Evolutionary conservation across 345 rosid species (phyloP).

Genomic region (Eucalyptus regnans): DNA sequence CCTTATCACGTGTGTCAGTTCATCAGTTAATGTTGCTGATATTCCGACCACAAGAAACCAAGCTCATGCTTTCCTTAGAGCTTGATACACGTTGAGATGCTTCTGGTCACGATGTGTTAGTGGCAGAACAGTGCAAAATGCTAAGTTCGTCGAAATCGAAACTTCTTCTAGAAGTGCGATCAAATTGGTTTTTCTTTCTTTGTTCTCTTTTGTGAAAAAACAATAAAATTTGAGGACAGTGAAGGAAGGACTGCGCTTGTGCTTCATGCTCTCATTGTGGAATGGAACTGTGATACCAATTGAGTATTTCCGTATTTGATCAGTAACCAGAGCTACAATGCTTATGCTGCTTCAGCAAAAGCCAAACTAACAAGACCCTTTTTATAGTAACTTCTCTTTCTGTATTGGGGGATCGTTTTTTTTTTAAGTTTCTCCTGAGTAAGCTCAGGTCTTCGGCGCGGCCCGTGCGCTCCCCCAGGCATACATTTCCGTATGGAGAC

Average conservation of each 20-base stretch:
- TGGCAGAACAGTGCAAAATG: neutral
- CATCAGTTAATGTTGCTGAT: neutral
- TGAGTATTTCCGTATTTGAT: neutral
- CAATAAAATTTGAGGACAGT: neutral
- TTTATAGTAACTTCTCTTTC: neutral
- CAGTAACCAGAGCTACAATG: neutral
- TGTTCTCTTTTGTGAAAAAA: neutral
- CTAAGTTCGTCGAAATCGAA: neutral
- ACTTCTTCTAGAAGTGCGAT: neutral
- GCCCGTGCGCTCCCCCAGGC: constrained; percentile 45
- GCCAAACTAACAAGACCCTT: neutral
- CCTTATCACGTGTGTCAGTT: neutral
- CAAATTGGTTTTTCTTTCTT: neutral
- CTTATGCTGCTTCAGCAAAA: neutral
- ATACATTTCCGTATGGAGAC: constrained; percentile 44
- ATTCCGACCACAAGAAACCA: neutral
- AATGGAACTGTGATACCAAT: neutral
- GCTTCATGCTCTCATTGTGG: neutral
- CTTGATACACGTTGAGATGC: neutral
- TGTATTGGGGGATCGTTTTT: neutral
- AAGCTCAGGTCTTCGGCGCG: constrained; percentile 27
- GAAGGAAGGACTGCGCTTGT: neutral
- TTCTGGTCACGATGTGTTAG: neutral
- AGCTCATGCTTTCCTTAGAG: neutral
- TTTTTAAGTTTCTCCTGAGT: neutral